These are phyloP conservation scores for Eimeria falciformis DNA, from an alignment of 169 alveolate genomes.

Conservation along the genomic window DNA sequence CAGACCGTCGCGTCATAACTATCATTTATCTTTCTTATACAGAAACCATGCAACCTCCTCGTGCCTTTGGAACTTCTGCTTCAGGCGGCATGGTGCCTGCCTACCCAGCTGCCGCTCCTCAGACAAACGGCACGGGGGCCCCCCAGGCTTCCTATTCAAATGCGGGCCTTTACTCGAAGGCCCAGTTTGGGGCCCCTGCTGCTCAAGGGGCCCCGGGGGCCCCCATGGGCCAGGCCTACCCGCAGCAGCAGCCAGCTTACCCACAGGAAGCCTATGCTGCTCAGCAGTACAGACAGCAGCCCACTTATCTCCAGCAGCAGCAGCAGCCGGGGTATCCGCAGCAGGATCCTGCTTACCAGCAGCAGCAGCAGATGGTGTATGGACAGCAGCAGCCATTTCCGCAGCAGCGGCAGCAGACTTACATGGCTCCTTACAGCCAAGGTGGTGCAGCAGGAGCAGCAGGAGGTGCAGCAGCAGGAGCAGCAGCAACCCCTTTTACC, in stretches of 20 bases:
- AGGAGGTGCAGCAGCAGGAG: background rate
- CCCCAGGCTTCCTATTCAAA: constrained; percentile 2
- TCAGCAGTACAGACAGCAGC: background rate
- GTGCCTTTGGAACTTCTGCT: constrained; percentile 8
- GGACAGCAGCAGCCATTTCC: constrained; percentile 6
- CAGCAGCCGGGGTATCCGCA: background rate
- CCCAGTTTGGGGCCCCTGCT: background rate
- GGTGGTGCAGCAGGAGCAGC: background rate
- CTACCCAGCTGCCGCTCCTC: constrained; percentile 6
- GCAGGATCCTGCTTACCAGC: background rate
- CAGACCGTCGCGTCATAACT: no score
- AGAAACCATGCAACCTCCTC: constrained; percentile 2
- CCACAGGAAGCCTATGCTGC: background rate
- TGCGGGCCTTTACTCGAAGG: background rate
- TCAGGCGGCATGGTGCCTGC: background rate
- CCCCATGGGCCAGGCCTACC: no score
- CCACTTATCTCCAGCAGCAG: constrained; percentile 19
- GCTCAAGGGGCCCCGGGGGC: constrained; percentile 17
- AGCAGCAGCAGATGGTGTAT: constrained; percentile 36
- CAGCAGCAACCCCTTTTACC: background rate
- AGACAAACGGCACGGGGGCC: constrained; percentile 23
- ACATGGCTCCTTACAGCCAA: background rate
- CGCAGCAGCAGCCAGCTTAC: constrained; percentile 39
- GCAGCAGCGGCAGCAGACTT: background rate
- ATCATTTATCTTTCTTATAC: background rate